A percentile compares a stretch with the other conserved stretches of the same genome.
phyloP scores from a whole-genome alignment of 2,329 filamentous ascomycete species.

The Diaporthe nobilis region DNA sequence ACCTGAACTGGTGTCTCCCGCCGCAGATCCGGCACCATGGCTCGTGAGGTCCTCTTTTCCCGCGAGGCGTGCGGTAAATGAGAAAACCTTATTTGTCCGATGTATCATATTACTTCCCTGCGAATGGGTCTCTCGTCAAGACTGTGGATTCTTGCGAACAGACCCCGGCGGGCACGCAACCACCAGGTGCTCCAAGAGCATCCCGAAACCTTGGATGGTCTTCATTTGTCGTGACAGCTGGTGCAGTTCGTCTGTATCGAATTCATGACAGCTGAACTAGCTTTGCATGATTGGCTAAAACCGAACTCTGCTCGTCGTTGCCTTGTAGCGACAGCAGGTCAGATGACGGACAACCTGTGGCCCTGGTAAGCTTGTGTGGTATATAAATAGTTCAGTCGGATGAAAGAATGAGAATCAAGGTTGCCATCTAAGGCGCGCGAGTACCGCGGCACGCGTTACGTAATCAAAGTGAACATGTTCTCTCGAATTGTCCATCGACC shows the following conservation, averaged over 20 bases:
- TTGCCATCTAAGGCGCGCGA: not conserved
- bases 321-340: not conserved
- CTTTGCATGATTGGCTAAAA: not conserved
- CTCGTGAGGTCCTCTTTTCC: conserved; percentile 15
- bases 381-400: not conserved
- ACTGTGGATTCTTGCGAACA: conserved; percentile 10
- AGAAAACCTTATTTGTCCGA: conserved; percentile 20
- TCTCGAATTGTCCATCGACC: not conserved
- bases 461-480: not conserved
- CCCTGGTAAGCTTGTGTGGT: not conserved
- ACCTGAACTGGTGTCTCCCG: conserved; percentile 8
- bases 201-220: not conserved
- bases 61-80: not conserved
- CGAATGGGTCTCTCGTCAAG: not conserved
- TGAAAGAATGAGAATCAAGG: too few species aligned
- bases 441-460: too few species aligned
- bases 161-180: not conserved
- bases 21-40: conserved; percentile 2
- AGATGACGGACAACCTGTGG: not conserved
- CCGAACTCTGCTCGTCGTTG: not conserved
- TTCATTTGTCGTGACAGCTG: not conserved
- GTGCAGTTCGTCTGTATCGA: not conserved
- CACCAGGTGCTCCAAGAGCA: not conserved
- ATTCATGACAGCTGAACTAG: not conserved
- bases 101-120: not conserved